These are phyloP conservation scores for Ceratocystis huliohia DNA, from an alignment of 2,329 filamentous ascomycete species.

Conservation along the genomic window DNA sequence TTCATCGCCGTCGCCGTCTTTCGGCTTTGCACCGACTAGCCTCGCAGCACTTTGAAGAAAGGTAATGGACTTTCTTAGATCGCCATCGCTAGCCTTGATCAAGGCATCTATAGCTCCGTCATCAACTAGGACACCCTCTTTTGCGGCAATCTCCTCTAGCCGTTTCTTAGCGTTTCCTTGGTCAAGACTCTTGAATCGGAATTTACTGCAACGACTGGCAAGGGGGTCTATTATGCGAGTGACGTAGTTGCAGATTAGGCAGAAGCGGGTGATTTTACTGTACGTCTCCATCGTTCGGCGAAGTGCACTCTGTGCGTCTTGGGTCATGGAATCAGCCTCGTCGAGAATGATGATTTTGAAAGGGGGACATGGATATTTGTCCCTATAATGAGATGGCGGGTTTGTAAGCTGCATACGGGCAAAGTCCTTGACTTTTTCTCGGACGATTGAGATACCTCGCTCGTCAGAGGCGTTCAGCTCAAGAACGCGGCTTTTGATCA, in stretches of 20 bases:
- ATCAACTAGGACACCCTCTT: constrained; percentile 65
- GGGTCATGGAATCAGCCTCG: constrained; percentile 97
- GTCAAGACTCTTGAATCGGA: constrained; percentile 92
- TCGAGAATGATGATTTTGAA: constrained; percentile 99
- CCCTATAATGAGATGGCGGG: constrained; percentile 54
- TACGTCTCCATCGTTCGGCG: constrained; percentile 98
- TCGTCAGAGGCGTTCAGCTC: constrained; percentile 99
- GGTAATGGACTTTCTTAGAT: constrained; percentile 91
- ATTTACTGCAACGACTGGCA: constrained; percentile 87
- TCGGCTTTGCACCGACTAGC: constrained; percentile 56
- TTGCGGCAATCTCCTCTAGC: constrained; percentile 66
- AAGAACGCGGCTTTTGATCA: constrained; percentile 87
- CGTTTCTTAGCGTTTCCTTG: constrained; percentile 69
- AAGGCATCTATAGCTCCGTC: constrained; percentile 71
- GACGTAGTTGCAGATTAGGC: constrained; percentile 96
- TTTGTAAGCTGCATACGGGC: constrained; percentile 88
- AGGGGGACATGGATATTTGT: constrained; percentile 78
- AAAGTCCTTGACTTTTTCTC: constrained; percentile 97
- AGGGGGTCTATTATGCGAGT: constrained; percentile 95
- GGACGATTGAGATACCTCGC: constrained; percentile 90
- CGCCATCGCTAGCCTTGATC: constrained; percentile 80
- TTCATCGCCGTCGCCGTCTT: constrained; percentile 41
- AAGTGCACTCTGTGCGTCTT: constrained; percentile 88
- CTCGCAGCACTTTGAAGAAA: constrained; percentile 90
- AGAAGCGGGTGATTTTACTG: constrained; percentile 90